A percentile compares a stretch with the other conserved stretches of the same genome.
Evolutionary conservation across 345 rosid species (phyloP).

Genomic region (Populus simonii): DNA sequence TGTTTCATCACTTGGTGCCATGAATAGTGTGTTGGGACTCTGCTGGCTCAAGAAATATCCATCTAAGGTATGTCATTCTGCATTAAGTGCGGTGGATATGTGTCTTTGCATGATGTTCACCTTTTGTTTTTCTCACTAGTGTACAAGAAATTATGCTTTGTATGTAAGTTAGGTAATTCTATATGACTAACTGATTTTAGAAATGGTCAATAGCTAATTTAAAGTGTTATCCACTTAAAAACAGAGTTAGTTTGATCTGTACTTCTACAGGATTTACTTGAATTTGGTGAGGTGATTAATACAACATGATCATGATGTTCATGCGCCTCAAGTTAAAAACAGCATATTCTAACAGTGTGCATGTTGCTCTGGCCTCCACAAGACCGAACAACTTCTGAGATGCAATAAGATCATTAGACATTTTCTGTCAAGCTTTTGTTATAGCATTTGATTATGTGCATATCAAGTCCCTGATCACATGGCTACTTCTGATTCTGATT

Average conservation of each 20-base stretch:
- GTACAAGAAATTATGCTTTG: neutral
- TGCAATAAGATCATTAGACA: neutral
- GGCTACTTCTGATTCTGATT: neutral
- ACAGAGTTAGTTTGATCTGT: neutral
- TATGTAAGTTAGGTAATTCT: neutral
- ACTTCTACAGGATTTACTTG: neutral
- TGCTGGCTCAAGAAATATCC: constrained; percentile 92
- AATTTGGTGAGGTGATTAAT: neutral
- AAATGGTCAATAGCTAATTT: neutral
- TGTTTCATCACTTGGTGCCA: constrained; percentile 68
- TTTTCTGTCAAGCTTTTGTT: neutral
- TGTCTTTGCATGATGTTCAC: neutral
- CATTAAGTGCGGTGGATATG: neutral
- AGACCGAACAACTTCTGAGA: neutral
- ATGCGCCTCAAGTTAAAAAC: neutral
- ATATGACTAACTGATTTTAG: neutral
- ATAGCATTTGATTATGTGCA: neutral
- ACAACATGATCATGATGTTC: neutral
- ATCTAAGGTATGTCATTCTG: constrained; percentile 54
- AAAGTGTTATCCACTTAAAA: neutral
- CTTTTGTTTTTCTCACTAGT: neutral
- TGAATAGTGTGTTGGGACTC: constrained; percentile 84
- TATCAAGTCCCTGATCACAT: neutral
- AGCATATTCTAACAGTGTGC: neutral
- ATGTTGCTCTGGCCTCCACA: neutral